phyloP scores from a whole-genome alignment of 1,284 basidiomycete genomes.

The Moesziomyces globuligerus region DNA sequence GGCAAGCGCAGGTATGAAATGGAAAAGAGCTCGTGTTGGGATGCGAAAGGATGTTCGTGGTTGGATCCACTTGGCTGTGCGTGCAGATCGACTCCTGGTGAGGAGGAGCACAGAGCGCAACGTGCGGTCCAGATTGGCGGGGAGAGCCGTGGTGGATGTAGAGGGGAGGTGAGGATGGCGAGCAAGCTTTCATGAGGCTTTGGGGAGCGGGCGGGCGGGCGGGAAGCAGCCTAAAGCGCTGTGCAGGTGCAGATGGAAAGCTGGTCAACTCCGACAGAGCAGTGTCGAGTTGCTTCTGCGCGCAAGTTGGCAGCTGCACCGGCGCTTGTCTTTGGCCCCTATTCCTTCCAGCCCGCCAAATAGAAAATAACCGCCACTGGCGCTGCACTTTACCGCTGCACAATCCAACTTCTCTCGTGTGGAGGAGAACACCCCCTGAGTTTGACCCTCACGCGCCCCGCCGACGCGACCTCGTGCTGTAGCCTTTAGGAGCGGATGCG shows the following conservation, averaged over 20 bases:
- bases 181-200: not conserved
- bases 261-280: constrained; percentile 17
- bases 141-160: constrained; percentile 4
- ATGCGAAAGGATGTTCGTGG: not conserved
- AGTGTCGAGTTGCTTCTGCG: no score
- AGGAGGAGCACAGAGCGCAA: constrained; percentile 6
- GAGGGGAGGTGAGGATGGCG: constrained; percentile 3
- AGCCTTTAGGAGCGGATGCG: not conserved
- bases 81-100: not conserved
- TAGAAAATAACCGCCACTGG: no score
- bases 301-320: not conserved
- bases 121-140: not conserved
- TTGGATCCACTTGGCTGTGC: not conserved
- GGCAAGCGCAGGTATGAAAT: no score
- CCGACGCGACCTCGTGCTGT: not conserved
- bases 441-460: not conserved
- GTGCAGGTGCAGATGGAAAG: constrained; percentile 8
- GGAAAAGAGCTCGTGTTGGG: no score
- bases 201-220: not conserved
- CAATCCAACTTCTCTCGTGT: not conserved
- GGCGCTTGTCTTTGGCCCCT: not conserved
- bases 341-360: not conserved
- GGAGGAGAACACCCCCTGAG: not conserved
- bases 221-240: not conserved
- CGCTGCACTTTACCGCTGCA: not conserved